Base-by-base conservation (phyloP, 2,329 filamentous ascomycete genomes). In the Cytospora paraplurivora region DNA sequence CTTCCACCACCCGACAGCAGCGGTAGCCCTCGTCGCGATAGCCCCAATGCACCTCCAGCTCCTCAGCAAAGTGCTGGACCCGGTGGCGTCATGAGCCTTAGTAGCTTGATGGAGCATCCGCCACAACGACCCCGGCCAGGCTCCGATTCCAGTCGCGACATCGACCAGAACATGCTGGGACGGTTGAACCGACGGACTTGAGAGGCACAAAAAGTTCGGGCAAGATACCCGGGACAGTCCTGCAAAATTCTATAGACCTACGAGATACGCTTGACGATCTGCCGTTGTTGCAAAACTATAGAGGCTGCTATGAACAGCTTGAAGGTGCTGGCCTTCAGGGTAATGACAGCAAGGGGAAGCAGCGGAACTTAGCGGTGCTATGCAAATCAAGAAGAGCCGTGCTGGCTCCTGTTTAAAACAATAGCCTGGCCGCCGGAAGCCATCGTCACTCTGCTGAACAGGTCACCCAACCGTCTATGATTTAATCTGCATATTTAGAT, bases 91-190 rank as follows among this genome's bases (percentile, higher is more conserved):
- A 85, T 84, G 82, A 84, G 80, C 68, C 69, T 83, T 49, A 81
- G 78, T 69, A 82, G 81, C 63, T 73, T 83, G 66, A 79, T 84
- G 70, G 82, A 80, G 34, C 78, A 78, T 65, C 65, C 62, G 51
- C 61, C 69, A 53, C 62, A 67, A 10, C 66, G 63, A n/a, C 63
- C 65, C 12, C 66, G 65, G 15, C 62, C 47, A 66, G 69, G 27
- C 65, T 62, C 37, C 53, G 65, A 65, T 47, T 52, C 69, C 13
- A 69, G 68, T 17, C 80, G 76, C 68, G 82, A 85, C 62, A 84
- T 85, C 63, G 84, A 86, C 68, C 77, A 78, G 68, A 79, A 75
- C 64, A 86, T 86, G 84, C 76, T 86, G 62, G 78, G 79, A 47
- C 78, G 81, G 44, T 71, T 85, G 58, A 82, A 84, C 66, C 75